A percentile compares a stretch with the other conserved stretches of the same genome.
Conservation (phyloP, 176 grass and related monocot genomes). For the Cymbopogon citratus region DNA sequence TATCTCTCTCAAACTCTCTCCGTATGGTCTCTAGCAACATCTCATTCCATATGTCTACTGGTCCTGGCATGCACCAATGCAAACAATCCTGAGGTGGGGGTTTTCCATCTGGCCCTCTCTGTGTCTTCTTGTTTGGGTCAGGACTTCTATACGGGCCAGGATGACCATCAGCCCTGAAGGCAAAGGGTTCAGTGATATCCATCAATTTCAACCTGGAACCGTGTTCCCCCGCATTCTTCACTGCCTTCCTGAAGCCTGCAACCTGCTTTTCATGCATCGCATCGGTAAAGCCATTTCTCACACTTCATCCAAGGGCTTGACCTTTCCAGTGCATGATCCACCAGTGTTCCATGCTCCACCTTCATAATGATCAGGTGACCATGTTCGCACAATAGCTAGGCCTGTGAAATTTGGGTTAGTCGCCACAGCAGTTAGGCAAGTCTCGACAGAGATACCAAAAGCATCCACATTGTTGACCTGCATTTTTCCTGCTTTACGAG, state of each 20-base stretch:
- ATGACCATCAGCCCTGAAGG: constrained; percentile 75
- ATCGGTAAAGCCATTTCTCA: constrained; percentile 72
- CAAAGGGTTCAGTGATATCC: constrained; percentile 76
- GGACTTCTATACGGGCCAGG: constrained; percentile 82
- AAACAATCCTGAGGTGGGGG: constrained; percentile 93
- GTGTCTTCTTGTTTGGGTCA: constrained; percentile 90
- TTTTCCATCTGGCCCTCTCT: constrained; percentile 74
- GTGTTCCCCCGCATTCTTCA: constrained; percentile 42
- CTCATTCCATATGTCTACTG: constrained; percentile 90
- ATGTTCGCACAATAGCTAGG: constrained; percentile 68
- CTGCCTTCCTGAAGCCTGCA: constrained; percentile 50
- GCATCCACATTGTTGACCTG: constrained; percentile 71
- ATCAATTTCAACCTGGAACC: constrained; percentile 72
- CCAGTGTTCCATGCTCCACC: constrained; percentile 89
- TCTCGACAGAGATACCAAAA: constrained; percentile 83
- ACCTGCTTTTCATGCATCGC: constrained; percentile 72
- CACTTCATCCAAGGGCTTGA: constrained; percentile 44
- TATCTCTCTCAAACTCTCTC: constrained; percentile 47
- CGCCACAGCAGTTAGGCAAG: constrained; percentile 57
- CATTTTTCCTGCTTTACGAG: constrained; percentile 60
- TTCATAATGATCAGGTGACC: constrained; percentile 92
- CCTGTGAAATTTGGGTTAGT: constrained; percentile 78
- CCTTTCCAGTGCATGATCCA: constrained; percentile 84
- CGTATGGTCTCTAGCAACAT: constrained; percentile 76
- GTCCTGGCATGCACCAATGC: constrained; percentile 98